These are phyloP conservation scores for Debaryomyces coudertii DNA, from an alignment of 1,139 yeast genomes.

Conservation along the genomic window DNA sequence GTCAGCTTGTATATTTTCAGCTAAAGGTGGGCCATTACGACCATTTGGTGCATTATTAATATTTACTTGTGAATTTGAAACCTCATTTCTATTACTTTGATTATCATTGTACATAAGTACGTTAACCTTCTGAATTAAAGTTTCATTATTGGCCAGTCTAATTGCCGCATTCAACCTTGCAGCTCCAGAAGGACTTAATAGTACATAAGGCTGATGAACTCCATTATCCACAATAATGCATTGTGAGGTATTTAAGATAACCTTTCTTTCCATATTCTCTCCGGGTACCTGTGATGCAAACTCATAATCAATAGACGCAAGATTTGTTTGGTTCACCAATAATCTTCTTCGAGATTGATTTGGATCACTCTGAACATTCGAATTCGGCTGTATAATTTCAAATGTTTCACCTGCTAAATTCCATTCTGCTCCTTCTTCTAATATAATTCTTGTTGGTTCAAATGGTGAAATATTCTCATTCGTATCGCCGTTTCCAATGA, in stretches of 20 bases:
- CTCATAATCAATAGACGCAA: slow-evolving; percentile 26
- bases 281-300: slow-evolving; percentile 22
- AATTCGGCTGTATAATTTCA: slow-evolving; percentile 22
- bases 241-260: slow-evolving; percentile 40
- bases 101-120: slow-evolving; percentile 19
- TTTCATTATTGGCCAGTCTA: slow-evolving; percentile 17
- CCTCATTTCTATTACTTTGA: neutral
- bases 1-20: neutral
- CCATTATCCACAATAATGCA: slow-evolving; percentile 46
- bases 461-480: slow-evolving; percentile 14
- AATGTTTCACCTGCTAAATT: slow-evolving; percentile 29
- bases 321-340: slow-evolving; percentile 30
- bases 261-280: slow-evolving; percentile 17
- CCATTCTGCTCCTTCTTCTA: slow-evolving; percentile 31
- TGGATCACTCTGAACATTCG: slow-evolving; percentile 11
- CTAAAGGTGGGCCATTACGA: neutral
- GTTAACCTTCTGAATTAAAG: slow-evolving; percentile 27
- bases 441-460: slow-evolving; percentile 29
- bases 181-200: slow-evolving; percentile 40
- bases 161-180: slow-evolving; percentile 29
- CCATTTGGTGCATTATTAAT: neutral
- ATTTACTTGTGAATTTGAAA: neutral
- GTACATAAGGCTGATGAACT: slow-evolving; percentile 39
- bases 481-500: neutral
- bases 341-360: slow-evolving; percentile 15